Conservation (phyloP, 2,329 filamentous ascomycete species). For the Sclerotinia glacialis region DNA sequence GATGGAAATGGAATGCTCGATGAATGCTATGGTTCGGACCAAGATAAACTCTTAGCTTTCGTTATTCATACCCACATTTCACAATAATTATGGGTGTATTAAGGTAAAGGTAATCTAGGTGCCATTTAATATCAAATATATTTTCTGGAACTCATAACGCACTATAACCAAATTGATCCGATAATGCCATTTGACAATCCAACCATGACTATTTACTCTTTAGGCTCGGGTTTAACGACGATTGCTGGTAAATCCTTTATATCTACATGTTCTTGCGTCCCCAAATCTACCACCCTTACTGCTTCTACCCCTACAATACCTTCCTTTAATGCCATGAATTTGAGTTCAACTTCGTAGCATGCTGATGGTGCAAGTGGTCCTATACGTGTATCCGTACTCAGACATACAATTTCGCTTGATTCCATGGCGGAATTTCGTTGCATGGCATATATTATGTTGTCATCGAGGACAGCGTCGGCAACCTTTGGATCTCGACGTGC, state of each 20-base stretch:
- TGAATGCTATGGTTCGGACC: background rate
- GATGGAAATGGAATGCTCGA: background rate
- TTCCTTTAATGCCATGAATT: conserved; percentile 64
- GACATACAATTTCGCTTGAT: conserved; percentile 65
- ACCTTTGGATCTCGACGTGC: conserved; percentile 41
- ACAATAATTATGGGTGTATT: background rate
- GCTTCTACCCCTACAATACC: conserved; percentile 71
- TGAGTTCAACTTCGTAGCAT: conserved; percentile 70
- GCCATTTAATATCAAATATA: background rate
- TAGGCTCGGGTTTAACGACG: conserved; percentile 44
- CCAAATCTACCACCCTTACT: conserved; percentile 69
- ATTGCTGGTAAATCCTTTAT: conserved; percentile 71
- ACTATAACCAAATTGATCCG: background rate
- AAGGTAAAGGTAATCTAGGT: too few relatives aligned
- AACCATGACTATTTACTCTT: background rate
- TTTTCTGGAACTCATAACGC: background rate
- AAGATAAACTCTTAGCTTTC: background rate
- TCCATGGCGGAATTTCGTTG: conserved; percentile 65
- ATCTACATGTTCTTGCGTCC: conserved; percentile 73
- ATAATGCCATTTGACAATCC: background rate
- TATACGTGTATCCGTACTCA: conserved; percentile 71
- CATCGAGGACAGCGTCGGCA: conserved; percentile 68
- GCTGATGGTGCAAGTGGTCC: conserved; percentile 69
- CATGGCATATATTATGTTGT: conserved; percentile 68
- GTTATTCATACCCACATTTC: background rate